These are phyloP conservation scores for Podospora fimiseda DNA, from an alignment of 495 filamentous ascomycete species.

Conservation along the genomic window DNA sequence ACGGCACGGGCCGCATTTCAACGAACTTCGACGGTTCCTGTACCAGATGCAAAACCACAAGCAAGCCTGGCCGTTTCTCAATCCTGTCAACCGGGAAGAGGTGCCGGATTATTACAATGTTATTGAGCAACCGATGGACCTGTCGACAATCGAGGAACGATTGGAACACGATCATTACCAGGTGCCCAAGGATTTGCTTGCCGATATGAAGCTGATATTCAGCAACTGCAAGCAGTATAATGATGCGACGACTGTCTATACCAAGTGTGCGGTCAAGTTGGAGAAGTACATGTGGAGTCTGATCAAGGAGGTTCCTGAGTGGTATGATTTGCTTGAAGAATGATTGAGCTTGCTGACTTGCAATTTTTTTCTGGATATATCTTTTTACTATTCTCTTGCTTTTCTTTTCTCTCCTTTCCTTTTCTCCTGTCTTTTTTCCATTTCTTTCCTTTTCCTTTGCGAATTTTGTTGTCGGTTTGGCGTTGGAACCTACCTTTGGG, in stretches of 20 bases:
- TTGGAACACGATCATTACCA: slow-evolving; percentile 82
- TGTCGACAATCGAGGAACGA: slow-evolving; percentile 86
- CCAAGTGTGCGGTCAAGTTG: slow-evolving; percentile 85
- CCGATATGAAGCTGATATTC: slow-evolving; percentile 82
- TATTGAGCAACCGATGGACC: slow-evolving; percentile 91
- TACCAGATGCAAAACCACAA: slow-evolving; percentile 90
- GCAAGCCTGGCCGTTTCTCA: slow-evolving; percentile 85
- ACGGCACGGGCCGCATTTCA: slow-evolving; percentile 89
- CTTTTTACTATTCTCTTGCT: no score
- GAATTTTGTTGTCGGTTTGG: no score
- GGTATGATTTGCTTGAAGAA: slow-evolving; percentile 45
- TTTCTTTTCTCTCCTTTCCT: no score
- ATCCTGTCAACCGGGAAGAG: slow-evolving; percentile 87
- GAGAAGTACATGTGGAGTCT: slow-evolving; percentile 94
- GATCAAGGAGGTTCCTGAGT: slow-evolving; percentile 86
- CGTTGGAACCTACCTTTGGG: no score
- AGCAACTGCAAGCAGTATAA: slow-evolving; percentile 91
- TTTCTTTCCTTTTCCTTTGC: no score
- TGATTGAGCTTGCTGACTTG: slow-evolving; percentile 3
- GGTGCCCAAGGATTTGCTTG: slow-evolving; percentile 79
- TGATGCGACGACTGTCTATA: slow-evolving; percentile 84
- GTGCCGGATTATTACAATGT: slow-evolving; percentile 94
- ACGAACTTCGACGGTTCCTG: slow-evolving; percentile 77
- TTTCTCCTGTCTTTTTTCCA: no score
- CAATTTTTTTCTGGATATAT: no score